Evolutionary conservation across 495 filamentous ascomycete species (phyloP).

Genomic region (Penicillium chermesinum): DNA sequence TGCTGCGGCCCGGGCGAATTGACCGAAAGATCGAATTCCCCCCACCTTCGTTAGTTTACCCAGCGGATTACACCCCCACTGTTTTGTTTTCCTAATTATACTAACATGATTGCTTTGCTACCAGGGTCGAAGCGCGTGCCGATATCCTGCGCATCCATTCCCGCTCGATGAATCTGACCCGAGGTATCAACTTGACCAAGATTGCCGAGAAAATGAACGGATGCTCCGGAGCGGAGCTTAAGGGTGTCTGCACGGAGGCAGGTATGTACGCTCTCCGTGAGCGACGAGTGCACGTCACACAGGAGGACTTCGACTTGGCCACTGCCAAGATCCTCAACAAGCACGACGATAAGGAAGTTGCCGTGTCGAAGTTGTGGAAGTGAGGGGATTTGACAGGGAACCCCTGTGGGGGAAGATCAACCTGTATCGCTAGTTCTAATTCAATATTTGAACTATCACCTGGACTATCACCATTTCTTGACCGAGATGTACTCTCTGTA

Average conservation of each 20-base stretch:
- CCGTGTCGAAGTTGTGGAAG: conserved; percentile 89
- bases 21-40: conserved; percentile 99
- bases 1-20: conserved; percentile 91
- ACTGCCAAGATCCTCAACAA: conserved; percentile 99
- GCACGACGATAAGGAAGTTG: conserved; percentile 97
- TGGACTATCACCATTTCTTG: no score
- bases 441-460: conserved; percentile 10
- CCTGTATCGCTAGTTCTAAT: conserved; percentile 29
- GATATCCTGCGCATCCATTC: conserved; percentile 98
- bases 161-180: conserved; percentile 95
- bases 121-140: conserved; percentile 82
- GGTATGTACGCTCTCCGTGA: conserved; percentile 97
- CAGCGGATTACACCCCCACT: neutral
- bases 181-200: conserved; percentile 96
- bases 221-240: conserved; percentile 93
- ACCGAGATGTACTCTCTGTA: neutral
- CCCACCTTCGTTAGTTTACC: conserved; percentile 66
- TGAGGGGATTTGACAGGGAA: conserved; percentile 33
- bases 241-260: conserved; percentile 94
- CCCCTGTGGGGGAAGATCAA: conserved; percentile 14
- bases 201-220: conserved; percentile 99
- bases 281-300: conserved; percentile 92
- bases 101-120: conserved; percentile 14
- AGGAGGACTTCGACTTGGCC: conserved; percentile 98
- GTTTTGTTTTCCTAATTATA: neutral